These are phyloP conservation scores for Tetracladium marchalianum DNA, from an alignment of 495 filamentous ascomycete species.

Conservation along the genomic window DNA sequence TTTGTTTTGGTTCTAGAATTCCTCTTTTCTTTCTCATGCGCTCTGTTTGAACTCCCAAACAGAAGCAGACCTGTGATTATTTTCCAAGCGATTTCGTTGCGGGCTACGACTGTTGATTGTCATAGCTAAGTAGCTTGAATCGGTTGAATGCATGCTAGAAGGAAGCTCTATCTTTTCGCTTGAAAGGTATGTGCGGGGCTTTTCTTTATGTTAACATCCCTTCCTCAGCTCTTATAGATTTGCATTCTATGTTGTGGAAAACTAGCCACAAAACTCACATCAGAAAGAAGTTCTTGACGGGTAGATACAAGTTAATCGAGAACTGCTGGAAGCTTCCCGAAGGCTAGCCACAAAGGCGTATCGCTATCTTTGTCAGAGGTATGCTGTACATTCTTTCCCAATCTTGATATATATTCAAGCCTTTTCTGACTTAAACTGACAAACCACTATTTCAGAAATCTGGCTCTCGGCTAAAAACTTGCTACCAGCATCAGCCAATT, in stretches of 20 bases:
- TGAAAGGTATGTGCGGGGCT: slow-evolving; percentile 1
- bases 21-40: background rate
- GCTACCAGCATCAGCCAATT: background rate
- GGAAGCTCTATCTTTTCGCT: background rate
- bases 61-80: background rate
- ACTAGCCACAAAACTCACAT: background rate
- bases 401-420: background rate
- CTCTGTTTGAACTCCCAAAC: background rate
- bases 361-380: background rate
- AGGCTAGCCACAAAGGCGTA: background rate
- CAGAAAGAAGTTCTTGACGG: background rate
- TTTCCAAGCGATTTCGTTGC: background rate
- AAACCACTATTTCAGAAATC: background rate
- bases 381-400: background rate
- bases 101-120: background rate
- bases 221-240: too few relatives aligned
- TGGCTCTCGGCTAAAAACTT: background rate
- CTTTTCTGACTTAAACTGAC: too few relatives aligned
- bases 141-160: background rate
- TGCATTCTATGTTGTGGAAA: background rate
- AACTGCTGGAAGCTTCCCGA: background rate
- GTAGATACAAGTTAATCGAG: slow-evolving; percentile 1
- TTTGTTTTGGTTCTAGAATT: slow-evolving; percentile 2
- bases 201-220: background rate
- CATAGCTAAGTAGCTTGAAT: background rate